A percentile compares a stretch with the other conserved stretches of the same genome.
These are phyloP conservation scores for Clarireedia monteithiana DNA, from an alignment of 2,329 filamentous ascomycete species.

Conservation along the genomic window DNA sequence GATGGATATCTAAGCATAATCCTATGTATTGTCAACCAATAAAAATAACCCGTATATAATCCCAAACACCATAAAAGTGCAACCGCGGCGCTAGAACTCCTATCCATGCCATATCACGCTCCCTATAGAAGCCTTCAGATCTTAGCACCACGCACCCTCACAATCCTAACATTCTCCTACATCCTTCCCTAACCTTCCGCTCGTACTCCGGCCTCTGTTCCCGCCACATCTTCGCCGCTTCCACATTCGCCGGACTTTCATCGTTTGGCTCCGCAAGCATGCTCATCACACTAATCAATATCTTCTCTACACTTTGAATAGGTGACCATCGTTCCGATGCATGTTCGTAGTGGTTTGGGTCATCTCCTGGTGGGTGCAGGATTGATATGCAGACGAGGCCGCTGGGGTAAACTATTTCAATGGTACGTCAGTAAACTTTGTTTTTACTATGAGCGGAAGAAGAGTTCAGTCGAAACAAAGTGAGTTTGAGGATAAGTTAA, in stretches of 20 bases:
- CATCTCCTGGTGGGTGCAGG: constrained; percentile 89
- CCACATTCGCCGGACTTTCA: constrained; percentile 91
- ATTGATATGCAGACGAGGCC: constrained; percentile 98
- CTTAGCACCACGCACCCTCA: constrained; percentile 28
- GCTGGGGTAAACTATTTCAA: constrained; percentile 68
- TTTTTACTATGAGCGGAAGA: no score
- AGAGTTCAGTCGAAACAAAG: no score
- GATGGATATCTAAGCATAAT: no score
- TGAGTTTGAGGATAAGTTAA: no score
- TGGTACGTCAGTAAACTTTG: neutral
- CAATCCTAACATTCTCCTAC: constrained; percentile 70
- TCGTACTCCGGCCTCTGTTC: constrained; percentile 81
- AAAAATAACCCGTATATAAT: no score
- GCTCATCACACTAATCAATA: constrained; percentile 92
- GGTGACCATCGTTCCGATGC: constrained; percentile 94
- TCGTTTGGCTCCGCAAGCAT: constrained; percentile 98
- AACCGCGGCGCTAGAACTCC: no score
- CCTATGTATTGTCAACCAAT: no score
- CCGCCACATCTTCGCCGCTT: constrained; percentile 94
- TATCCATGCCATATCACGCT: no score
- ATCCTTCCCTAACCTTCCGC: constrained; percentile 72
- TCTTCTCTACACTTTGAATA: constrained; percentile 96
- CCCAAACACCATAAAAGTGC: no score
- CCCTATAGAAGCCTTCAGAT: no score
- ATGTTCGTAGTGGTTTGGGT: constrained; percentile 97